Evolutionary conservation across 306 rosid species (phyloP).

Genomic region (Nissolia schottii): DNA sequence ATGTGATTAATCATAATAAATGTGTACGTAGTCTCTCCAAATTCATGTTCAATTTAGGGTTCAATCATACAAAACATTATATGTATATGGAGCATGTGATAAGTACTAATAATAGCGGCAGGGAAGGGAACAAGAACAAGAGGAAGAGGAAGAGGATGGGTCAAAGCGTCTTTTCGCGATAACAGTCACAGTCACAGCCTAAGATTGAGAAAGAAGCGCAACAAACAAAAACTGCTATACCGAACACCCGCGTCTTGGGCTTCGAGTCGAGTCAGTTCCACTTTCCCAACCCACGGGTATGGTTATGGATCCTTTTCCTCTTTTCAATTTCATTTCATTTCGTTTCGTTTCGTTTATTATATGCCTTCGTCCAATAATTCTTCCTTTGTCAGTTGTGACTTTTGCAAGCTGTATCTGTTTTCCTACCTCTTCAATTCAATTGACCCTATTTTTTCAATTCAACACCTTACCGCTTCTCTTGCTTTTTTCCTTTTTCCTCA

Average conservation of each 20-base stretch:
- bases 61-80: too few relatives aligned
- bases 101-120: not conserved
- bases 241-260: constrained; percentile 14
- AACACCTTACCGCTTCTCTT: not conserved
- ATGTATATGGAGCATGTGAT: too few relatives aligned
- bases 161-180: not conserved
- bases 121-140: not conserved
- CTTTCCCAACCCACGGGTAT: not conserved
- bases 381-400: not conserved
- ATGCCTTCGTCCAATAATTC: not conserved
- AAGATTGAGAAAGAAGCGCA: not conserved
- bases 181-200: not conserved
- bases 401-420: not conserved
- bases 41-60: too few relatives aligned
- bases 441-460: not conserved
- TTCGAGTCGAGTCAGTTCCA: constrained; percentile 10
- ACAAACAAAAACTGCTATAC: constrained; percentile 10
- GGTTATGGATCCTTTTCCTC: not conserved
- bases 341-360: not conserved
- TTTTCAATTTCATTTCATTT: not conserved
- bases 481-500: not conserved
- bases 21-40: too few relatives aligned
- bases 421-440: constrained; percentile 7
- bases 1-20: too few relatives aligned
- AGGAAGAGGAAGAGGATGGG: not conserved